A percentile compares a stretch with the other conserved stretches of the same genome.
phyloP scores from a whole-genome alignment of 805 yeast species.

The Metschnikowia similis region DNA sequence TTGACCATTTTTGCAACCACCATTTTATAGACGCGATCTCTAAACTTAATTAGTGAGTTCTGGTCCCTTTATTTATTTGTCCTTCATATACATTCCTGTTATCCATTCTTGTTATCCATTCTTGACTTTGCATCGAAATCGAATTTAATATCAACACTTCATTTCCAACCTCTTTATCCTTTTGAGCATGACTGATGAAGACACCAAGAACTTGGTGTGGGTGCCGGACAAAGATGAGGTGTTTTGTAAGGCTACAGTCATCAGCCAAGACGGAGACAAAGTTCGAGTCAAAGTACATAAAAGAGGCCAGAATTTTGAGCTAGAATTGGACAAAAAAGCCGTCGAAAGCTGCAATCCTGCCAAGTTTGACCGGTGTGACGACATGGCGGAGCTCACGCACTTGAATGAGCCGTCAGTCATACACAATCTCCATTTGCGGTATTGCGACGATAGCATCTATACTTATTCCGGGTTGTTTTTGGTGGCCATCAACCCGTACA shows the following conservation, averaged over 20 bases:
- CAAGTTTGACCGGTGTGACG: conserved; percentile 84
- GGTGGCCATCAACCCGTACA: conserved; percentile 94
- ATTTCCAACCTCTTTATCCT: not conserved
- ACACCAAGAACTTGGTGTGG: conserved; percentile 69
- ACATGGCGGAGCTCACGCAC: conserved; percentile 93
- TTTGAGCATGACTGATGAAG: conserved; percentile 1
- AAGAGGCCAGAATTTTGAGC: conserved; percentile 40
- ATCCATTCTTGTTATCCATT: too few relatives aligned
- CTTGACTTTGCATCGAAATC: too few relatives aligned
- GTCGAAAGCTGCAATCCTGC: conserved; percentile 77
- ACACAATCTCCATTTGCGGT: conserved; percentile 73
- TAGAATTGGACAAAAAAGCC: conserved; percentile 39
- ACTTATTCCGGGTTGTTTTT: conserved; percentile 93
- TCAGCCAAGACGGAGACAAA: conserved; percentile 37
- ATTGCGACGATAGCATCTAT: conserved; percentile 72
- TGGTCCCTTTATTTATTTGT: too few relatives aligned
- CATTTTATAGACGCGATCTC: not conserved
- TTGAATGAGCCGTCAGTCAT: conserved; percentile 95
- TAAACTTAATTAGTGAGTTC: too few relatives aligned
- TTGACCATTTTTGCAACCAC: not conserved
- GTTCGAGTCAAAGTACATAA: conserved; percentile 34
- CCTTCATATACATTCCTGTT: too few relatives aligned
- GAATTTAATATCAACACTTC: too few relatives aligned
- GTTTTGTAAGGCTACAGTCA: conserved; percentile 59
- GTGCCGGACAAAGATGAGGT: conserved; percentile 55